A percentile compares a stretch with the other conserved stretches of the same genome.
Conservation (phyloP, 768 basidiomycete species). For the Suillus subluteus region DNA sequence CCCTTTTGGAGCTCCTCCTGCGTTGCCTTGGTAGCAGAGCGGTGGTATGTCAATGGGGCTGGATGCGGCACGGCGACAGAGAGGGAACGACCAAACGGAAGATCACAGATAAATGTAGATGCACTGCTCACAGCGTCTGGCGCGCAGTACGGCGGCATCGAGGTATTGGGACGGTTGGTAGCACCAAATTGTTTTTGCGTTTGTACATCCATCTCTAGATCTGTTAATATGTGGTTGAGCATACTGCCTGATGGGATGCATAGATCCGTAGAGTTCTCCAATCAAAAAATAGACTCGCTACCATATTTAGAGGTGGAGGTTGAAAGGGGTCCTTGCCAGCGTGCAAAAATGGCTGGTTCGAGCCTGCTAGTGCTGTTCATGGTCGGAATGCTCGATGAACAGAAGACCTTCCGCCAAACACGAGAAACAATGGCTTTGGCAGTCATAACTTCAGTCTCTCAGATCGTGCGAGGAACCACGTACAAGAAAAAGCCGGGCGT, state of each 20-base stretch:
- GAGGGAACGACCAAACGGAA: background rate
- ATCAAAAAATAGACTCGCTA: background rate
- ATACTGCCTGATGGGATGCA: background rate
- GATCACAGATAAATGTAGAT: background rate
- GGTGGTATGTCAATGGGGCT: background rate
- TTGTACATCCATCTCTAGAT: background rate
- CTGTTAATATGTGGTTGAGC: background rate
- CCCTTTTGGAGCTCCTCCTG: background rate
- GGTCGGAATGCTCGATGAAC: background rate
- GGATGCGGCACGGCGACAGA: background rate
- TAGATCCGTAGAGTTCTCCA: background rate
- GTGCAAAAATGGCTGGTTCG: too few species aligned
- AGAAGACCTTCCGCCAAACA: background rate
- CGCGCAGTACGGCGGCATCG: background rate
- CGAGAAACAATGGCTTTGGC: background rate
- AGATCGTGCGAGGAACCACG: background rate
- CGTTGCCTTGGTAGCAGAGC: background rate
- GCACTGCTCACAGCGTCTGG: background rate
- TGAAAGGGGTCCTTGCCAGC: background rate
- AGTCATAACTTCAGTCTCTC: background rate
- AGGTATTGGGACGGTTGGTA: background rate
- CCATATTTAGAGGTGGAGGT: slow-evolving; percentile 2
- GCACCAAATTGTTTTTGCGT: background rate
- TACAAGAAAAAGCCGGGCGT: background rate
- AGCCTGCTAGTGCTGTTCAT: background rate